Evolutionary conservation across 768 basidiomycete genomes (phyloP), one percentile per base, ranked within the genome.

Genomic region (Suillus discolor): DNA sequence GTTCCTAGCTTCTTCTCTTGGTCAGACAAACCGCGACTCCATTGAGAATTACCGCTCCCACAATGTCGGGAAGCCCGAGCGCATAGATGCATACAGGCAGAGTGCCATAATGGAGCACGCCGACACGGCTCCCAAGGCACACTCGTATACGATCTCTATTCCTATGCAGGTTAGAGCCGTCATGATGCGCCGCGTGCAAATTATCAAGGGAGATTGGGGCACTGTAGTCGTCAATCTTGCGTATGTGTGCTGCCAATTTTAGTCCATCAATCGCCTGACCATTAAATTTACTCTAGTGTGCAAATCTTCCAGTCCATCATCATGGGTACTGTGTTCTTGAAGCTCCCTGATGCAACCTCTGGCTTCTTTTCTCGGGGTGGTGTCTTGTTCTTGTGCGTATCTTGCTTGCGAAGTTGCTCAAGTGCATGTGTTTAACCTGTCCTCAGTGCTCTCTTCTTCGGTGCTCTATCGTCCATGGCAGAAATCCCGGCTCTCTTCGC

Each of bases 351-450:
- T 16, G 89, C 90, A 0, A 86, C 94, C 7, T 83, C 84, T 49
- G 95, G 95, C 39, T 92, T 90, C 0, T 97, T 97, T 79, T 94
- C 94, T 31, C 87, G 94, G 67, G 93, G 93, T 55, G 84, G 91
- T 77, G 87, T 94, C 38, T 85, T 96, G 62, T 95, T 96, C 74
- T 77, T 83, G 45, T 87, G 87, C 18, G 75, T 93, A 65, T 75
- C 95, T 41, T 36, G 1, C 18, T 4, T 20, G 18, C 2, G 2
- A 3, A 0, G 3, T 6, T 44, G 5, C 9, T 51, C n/a, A n/a
- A 57, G 63, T 63, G 11, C 25, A 42, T n/a, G 16, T 0, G 18
- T 36, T 45, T 28, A 1, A 42, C 18, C 11, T 8, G 11, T 20
- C 6, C 12, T 13, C 60, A 89, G 88, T 62, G 74, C 88, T 2